Evolutionary conservation across 805 yeast genomes (phyloP), one percentile per base, ranked within the genome.

Genomic region (Cyberlindnera samutprakarnensis): DNA sequence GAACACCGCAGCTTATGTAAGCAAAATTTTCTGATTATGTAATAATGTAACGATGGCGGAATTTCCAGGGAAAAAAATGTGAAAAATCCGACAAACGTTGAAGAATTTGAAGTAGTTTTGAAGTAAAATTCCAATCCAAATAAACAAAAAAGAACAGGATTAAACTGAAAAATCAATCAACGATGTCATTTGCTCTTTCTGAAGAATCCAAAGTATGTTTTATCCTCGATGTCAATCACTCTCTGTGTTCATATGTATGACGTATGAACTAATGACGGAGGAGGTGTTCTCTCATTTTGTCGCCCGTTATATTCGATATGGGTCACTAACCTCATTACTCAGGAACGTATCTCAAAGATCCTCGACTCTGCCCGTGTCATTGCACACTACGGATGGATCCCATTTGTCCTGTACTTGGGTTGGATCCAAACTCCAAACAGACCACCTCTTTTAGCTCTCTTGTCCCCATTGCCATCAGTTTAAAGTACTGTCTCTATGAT

Each of bases 301-400:
- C n/a, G n/a, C n/a, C n/a, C n/a, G n/a, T n/a, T n/a, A n/a, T n/a
- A n/a, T n/a, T n/a, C n/a, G n/a, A n/a, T n/a, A n/a, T n/a, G n/a
- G n/a, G 10, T 16, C 21, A 25, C 8, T 10, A n/a, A 14, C n/a
- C 14, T 28, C 27, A 31, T 37, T 35, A 38, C n/a, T 13, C 15
- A 82, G 73, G 98, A 92, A 67, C 86, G 97, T 65, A 73, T 92
- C 59, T 64, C 78, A 57, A 85, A 79, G 59, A 64, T 88, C 42
- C 64, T 87, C 46, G 94, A 83, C 48, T 68, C 85, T 49, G 77
- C 95, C 43, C 84, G 86, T 56, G 82, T 85, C 32, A 71, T 81
- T 51, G 83, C 90, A 37, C 98, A 94, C 63, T 92, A 87, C 62
- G 96, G 97, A 28, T 92, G 95, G 85, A 79, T 92, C 51, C 98